Percentiles rank a stretch among this genome's conserved stretches.
Evolutionary conservation across 2,329 filamentous ascomycete genomes (phyloP).

Genomic region (Alternaria postmessia): DNA sequence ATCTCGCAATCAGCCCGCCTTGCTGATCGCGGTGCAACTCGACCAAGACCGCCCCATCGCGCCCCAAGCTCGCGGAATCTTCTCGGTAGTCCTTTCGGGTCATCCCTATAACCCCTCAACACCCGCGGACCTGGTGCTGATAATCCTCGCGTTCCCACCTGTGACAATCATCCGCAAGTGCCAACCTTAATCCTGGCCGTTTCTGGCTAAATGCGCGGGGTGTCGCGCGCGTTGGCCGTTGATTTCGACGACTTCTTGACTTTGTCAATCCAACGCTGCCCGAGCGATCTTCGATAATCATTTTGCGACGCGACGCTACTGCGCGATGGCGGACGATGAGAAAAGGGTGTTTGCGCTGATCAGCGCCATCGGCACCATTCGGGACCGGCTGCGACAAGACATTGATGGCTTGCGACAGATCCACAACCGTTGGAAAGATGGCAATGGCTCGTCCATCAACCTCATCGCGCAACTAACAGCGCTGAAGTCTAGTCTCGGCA

Average conservation of each 20-base stretch:
- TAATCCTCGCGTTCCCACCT: conserved; percentile 3
- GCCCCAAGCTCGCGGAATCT: conserved; percentile 4
- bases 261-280: conserved; percentile 8
- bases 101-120: conserved; percentile 5
- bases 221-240: conserved; percentile 9
- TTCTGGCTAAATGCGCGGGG: conserved; percentile 5
- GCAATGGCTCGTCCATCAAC: conserved; percentile 44
- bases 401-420: conserved; percentile 46
- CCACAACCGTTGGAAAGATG: conserved; percentile 46
- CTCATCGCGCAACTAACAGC: conserved; percentile 48
- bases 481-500: conserved; percentile 44
- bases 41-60: conserved; percentile 1
- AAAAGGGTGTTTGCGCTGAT: conserved; percentile 42
- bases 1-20: not conserved
- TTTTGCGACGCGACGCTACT: conserved; percentile 29
- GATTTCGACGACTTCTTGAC: conserved; percentile 7
- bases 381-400: conserved; percentile 41
- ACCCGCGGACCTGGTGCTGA: conserved; percentile 11
- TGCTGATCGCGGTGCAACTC: conserved; percentile 6
- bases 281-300: conserved; percentile 7
- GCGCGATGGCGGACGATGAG: conserved; percentile 33
- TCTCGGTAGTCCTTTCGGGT: conserved; percentile 16
- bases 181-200: conserved; percentile 17
- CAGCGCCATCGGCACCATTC: conserved; percentile 39
- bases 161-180: conserved; percentile 17